Base-by-base conservation (phyloP, 257 asterid genomes). In the Salvia rosmarinus region DNA sequence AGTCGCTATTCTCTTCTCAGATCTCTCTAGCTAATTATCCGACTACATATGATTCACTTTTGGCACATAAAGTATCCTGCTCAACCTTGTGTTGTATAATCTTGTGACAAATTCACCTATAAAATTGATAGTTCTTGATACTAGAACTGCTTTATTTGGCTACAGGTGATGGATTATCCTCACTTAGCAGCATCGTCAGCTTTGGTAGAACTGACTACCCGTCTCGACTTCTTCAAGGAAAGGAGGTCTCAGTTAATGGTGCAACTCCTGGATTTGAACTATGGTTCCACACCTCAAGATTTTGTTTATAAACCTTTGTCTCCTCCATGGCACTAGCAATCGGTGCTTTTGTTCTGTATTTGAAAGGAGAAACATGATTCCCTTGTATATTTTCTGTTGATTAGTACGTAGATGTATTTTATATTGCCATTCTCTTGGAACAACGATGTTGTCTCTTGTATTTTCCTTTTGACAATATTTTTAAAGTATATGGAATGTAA, bases 231-330 rank as follows among this genome's bases (percentile, higher is more conserved):
- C 84, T 94, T 94, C 82, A 94, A 91, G 85, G 99, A 94, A 76
- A 79, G 99, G 65, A 87, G 99, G 70, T 89, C 99, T 35, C 97
- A 94, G 81, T 80, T 94, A 78, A 94, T 94, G 99, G 97, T 89
- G 74, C 99, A 94, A 73, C 97, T 94, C 59, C 80, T 94, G 72
- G 99, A 94, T 78, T 68, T 89, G 35, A 91, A 86, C 86, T 84
- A 87, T 46, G 96, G 84, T 70, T 81, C 96, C 13, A 60, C 64
- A 3, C 74, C 91, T 68, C 95, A 85, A 34, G 93, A 94, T 64
- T 82, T 84, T 64, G 70, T 83, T 79, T 86, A 85, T 82, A 94
- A 89, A 72, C 85, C 97, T 8, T 71, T 92, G 1, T 87, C 97
- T 57, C 98, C 95, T 76, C 81, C 90, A 9, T 90, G 97, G 98